Evolutionary conservation across 2,329 filamentous ascomycete genomes (phyloP).

Genomic region (Phyllosticta capitalensis): DNA sequence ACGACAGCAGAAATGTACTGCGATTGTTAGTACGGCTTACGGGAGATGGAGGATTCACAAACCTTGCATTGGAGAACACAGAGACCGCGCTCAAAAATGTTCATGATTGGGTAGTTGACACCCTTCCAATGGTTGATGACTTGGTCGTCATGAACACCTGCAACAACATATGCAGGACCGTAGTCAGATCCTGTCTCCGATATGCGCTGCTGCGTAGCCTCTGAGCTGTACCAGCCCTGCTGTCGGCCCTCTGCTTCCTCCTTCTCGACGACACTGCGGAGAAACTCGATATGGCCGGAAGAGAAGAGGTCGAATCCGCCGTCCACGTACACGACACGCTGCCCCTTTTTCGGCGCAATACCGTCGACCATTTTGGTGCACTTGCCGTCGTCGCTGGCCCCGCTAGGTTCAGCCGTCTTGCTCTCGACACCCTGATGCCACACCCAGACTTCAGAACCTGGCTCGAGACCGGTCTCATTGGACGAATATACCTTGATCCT

Average conservation of each 20-base stretch:
- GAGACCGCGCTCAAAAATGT: conserved; percentile 90
- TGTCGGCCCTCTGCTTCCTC: conserved; percentile 61
- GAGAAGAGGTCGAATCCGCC: conserved; percentile 96
- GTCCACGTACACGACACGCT: conserved; percentile 88
- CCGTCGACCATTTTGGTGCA: conserved; percentile 64
- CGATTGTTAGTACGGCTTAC: conserved; percentile 7
- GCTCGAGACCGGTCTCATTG: conserved; percentile 67
- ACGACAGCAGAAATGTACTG: conserved; percentile 81
- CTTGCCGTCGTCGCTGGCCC: conserved; percentile 49
- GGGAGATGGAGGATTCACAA: conserved; percentile 23
- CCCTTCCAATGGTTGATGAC: conserved; percentile 97
- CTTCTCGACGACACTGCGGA: conserved; percentile 62
- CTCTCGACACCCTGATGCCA: conserved; percentile 42
- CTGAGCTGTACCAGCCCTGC: conserved; percentile 65
- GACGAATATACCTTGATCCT: conserved; percentile 80
- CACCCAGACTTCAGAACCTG: conserved; percentile 77
- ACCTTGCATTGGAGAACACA: conserved; percentile 93
- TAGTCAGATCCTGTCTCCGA: conserved; percentile 62
- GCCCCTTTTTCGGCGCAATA: conserved; percentile 61
- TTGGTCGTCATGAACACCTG: conserved; percentile 86
- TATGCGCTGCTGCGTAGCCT: conserved; percentile 53
- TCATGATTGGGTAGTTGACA: conserved; percentile 99
- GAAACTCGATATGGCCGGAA: conserved; percentile 92
- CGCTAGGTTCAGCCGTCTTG: conserved; percentile 19
- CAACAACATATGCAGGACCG: conserved; percentile 75